Evolutionary conservation across 2,329 filamentous ascomycete genomes (phyloP), one percentile per base, ranked within the genome.

Genomic region (Colletotrichum somersetense): DNA sequence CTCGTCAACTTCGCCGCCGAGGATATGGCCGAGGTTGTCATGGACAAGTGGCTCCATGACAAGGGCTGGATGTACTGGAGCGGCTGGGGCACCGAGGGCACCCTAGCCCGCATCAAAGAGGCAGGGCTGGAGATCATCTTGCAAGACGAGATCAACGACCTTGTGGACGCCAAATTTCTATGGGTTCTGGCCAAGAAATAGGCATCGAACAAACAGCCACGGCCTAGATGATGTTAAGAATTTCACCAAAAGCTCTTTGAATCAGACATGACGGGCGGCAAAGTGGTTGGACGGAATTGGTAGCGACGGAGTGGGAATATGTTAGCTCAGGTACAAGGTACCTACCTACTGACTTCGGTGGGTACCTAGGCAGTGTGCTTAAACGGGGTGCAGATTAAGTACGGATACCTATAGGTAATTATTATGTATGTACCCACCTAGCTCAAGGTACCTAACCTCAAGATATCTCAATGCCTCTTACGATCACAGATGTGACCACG

Each of bases 21-120:
- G 50, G 78, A 77, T 33, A 71, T 61, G 23, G 76, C 79, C 46
- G 77, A 77, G 1, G 55, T 74, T 2, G 79, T 81, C 18, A 74
- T 76, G 62, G 79, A 83, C 26, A 72, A 77, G 46, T 85, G 84
- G 83, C 75, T 85, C 26, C 75, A 82, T 14, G 77, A 82, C 16
- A 75, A 81, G 50, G 82, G 80, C 2, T 85, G 83, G 83, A 82
- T 84, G 79, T 85, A 77, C 66, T 84, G 81, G 82, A 84, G 83
- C 74, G 80, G 82, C 12, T 81, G 78, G 79, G 83, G 83, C 2
- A 75, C 75, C 38, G 79, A 82, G 26, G 77, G 73, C 46, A 83
- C 79, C 10, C 50, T 81, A 44, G 71, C 76, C 40, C 71, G 76
- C 56, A 30, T 84, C 2, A 76, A 75, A 57, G 76, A 77, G n/a